phyloP scores from a whole-genome alignment of 257 asterid species.

The Prunella vulgaris region DNA sequence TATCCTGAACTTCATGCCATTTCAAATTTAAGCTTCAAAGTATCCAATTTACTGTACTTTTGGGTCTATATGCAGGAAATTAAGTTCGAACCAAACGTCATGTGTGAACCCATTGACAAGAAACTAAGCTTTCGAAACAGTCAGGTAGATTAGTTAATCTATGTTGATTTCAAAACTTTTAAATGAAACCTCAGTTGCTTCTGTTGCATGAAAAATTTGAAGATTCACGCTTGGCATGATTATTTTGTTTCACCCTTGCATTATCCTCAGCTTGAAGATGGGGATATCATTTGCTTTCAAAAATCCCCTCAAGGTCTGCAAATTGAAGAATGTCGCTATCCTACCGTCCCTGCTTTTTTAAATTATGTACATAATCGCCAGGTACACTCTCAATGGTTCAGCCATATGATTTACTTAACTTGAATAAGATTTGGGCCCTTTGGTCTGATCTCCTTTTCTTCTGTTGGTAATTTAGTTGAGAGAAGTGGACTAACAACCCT shows the following conservation, averaged over 20 bases:
- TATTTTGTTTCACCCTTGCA: slow-evolving; percentile 19
- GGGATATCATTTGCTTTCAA: slow-evolving; percentile 77
- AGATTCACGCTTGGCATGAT: background rate
- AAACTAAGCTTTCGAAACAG: slow-evolving; percentile 44
- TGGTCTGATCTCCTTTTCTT: too few species aligned
- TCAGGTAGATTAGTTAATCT: slow-evolving; percentile 40
- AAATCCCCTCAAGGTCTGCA: slow-evolving; percentile 43
- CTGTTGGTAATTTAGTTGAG: background rate
- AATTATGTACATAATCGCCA: slow-evolving; percentile 76
- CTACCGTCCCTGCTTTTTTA: slow-evolving; percentile 67
- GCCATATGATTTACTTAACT: slow-evolving; percentile 6
- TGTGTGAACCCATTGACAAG: slow-evolving; percentile 72
- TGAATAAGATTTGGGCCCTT: too few species aligned
- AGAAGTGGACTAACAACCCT: background rate
- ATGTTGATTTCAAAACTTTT: slow-evolving; percentile 1
- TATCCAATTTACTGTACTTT: slow-evolving; percentile 7
- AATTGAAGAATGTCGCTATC: slow-evolving; percentile 49
- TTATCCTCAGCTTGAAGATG: slow-evolving; percentile 64
- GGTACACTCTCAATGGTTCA: slow-evolving; percentile 32
- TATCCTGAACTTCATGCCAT: background rate
- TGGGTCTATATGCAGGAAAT: slow-evolving; percentile 49
- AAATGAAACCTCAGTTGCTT: background rate
- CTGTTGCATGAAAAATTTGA: background rate
- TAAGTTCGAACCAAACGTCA: slow-evolving; percentile 70
- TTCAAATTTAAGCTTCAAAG: slow-evolving; percentile 5